Evolutionary conservation across 176 grass and related monocot genomes (phyloP), one percentile per base, ranked within the genome.

Genomic region (Phyllostachys edulis): DNA sequence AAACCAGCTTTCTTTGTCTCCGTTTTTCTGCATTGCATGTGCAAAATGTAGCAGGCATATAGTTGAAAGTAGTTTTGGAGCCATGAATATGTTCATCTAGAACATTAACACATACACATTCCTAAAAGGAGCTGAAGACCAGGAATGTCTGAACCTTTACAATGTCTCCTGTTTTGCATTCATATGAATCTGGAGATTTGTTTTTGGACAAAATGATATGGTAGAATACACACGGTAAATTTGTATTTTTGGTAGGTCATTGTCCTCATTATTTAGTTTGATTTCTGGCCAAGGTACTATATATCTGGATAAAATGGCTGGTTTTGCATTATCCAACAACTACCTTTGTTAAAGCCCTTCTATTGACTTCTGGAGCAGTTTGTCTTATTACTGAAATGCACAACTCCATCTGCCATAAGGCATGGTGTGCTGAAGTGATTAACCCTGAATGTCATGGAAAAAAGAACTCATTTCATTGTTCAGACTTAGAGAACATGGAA

Each of bases 61-160:
- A 81, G 16, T 77, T 71, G 42, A 20, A 63, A 15, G 59, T 72
- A 56, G 14, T 63, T 80, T 41, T 18, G 16, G 13, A 40, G 27
- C 41, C 50, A 79, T 67, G 37, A 34, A 42, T 84, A 56, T 75
- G n/a, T 47, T 84, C n/a, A 61, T 61, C 39, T 76, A 27, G 32
- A 76, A 76, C 73, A 57, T 76, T 62, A 59, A 41, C 46, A 23
- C 47, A 77, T 16, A 44, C 18, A 59, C 63, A 47, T 68, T 77
- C n/a, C 47, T 45, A 77, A 36, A 63, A 69, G 63, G 49, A 51
- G 63, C 29, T 17, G 32, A 62, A 86, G 21, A 29, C 65, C 9
- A 44, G 65, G 27, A 69, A 81, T 81, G 36, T 8, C 41, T 77
- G 47, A 27, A 68, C 36, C 36, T 80, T 49, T 10, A 68, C 55